These are phyloP conservation scores for Gossypium davidsonii DNA, from an alignment of 441 rosid species.

Conservation along the genomic window DNA sequence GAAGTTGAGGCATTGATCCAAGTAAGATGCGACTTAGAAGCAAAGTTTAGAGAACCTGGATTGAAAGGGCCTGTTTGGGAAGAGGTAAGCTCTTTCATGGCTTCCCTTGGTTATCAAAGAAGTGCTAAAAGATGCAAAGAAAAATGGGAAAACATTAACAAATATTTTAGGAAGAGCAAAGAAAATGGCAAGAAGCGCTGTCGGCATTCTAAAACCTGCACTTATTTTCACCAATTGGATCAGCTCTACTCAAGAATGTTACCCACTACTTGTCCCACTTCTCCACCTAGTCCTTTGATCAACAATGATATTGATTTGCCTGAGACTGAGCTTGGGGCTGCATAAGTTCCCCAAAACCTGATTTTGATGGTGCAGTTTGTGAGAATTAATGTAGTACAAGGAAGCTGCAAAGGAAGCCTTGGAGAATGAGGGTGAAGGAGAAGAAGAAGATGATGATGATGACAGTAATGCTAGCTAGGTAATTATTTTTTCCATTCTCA, in stretches of 20 bases:
- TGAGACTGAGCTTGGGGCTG: no score
- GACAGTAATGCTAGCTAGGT: not conserved
- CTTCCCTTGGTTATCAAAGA: slow-evolving; percentile 34
- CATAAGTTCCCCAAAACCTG: not conserved
- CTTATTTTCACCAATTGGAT: slow-evolving; percentile 37
- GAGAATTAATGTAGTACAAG: slow-evolving; percentile 3
- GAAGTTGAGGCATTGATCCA: not conserved
- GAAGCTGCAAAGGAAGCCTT: slow-evolving; percentile 12
- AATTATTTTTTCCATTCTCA: not conserved
- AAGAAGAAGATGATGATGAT: not conserved
- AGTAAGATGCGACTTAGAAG: not conserved
- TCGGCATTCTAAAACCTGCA: slow-evolving; percentile 31
- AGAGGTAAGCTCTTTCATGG: slow-evolving; percentile 34
- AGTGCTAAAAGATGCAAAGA: slow-evolving; percentile 45
- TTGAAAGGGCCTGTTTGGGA: slow-evolving; percentile 26
- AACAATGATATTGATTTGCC: no score
- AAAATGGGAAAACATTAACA: slow-evolving; percentile 51
- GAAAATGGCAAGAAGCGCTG: slow-evolving; percentile 26
- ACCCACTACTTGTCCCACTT: no score
- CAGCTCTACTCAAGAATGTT: slow-evolving; percentile 29
- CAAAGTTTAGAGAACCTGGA: not conserved
- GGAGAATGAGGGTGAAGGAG: not conserved
- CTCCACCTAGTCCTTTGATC: no score
- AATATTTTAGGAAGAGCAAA: slow-evolving; percentile 35
- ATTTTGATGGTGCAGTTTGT: slow-evolving; percentile 1